Evolutionary conservation across 2,329 filamentous ascomycete species (phyloP), one percentile per base, ranked within the genome.

Genomic region (Pleoardoris graminearum): DNA sequence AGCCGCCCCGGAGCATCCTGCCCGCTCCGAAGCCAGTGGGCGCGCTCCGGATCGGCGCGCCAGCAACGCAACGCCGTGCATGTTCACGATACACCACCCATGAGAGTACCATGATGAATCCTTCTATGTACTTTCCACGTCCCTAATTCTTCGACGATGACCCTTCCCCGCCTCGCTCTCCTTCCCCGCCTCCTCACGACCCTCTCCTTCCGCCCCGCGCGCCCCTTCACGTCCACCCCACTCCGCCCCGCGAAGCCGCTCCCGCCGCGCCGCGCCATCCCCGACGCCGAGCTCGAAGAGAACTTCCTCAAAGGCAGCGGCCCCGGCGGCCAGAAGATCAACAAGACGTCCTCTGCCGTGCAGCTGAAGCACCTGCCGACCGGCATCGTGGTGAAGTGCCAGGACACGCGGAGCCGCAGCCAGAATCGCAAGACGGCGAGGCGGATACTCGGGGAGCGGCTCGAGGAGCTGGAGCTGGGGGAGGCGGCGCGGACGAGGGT

Each of bases 281-380:
- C 86, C 11, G 91, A 96, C 60, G 77, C 81, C 16, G 91, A 97
- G 47, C 85, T 97, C 61, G 85, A 87, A 51, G 90, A 97, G 68
- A 82, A 82, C 36, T 97, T 95, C 75, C 81, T 99, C 55, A 96
- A 94, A 71, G 94, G 94, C 64, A 89, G 85, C 62, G 94, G 94
- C 1, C 93, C 94, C 0, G 94, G 94, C 21, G 94, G 94, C 0
- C 94, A 99, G 71, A 97, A 97, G 73, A 97, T 97, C 77, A 99
- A 99, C 77, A 99, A 99, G 84, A 99, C 94, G 22, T 91, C 87
- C 60, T 97, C 90, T 0, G 93, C 93, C 32, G 93, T 97, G 2
- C 94, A 99, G 72, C 80, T 99, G 30, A 94, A 88, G 62, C 94
- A 99, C 73, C 77, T 89, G 14, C 91, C 93, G 5, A 96, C 92